Evolutionary conservation across 2,329 filamentous ascomycete species (phyloP).

Genomic region (Rhynchosporium graminicola): DNA sequence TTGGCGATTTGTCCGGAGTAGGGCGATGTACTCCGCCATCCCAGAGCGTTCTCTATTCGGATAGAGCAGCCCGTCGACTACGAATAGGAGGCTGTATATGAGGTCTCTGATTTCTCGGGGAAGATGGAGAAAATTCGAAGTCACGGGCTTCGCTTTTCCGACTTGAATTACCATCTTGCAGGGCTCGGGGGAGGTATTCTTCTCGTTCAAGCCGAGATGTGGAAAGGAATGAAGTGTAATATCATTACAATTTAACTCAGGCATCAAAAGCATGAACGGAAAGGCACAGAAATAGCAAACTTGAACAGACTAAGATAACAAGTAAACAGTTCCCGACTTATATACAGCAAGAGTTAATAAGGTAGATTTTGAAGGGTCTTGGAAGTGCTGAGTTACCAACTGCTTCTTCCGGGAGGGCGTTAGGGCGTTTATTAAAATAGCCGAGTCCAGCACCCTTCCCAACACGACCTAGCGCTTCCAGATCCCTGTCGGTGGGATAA

Average conservation of each 20-base stretch:
- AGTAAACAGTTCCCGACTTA: neutral
- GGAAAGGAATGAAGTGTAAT: neutral
- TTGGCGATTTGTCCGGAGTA: slow-evolving; percentile 26
- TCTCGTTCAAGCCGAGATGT: neutral
- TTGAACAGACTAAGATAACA: neutral
- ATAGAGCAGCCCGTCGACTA: slow-evolving; percentile 21
- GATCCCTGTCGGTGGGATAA: slow-evolving; percentile 13
- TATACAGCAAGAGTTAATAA: neutral
- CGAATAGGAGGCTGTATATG: slow-evolving; percentile 27
- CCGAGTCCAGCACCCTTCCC: neutral
- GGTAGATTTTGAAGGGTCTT: slow-evolving; percentile 7
- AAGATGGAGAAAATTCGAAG: slow-evolving; percentile 17
- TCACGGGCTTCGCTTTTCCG: slow-evolving; percentile 3
- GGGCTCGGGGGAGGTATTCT: neutral
- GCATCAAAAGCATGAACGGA: neutral
- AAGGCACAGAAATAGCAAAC: neutral
- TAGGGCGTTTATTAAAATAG: slow-evolving; percentile 1
- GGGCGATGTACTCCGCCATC: slow-evolving; percentile 19
- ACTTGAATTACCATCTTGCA: slow-evolving; percentile 13
- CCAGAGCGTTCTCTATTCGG: slow-evolving; percentile 24
- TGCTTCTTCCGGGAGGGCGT: neutral
- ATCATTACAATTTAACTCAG: neutral
- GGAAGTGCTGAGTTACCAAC: slow-evolving; percentile 4
- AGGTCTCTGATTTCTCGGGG: slow-evolving; percentile 29
- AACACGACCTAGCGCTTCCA: neutral